Percentiles rank a stretch among this genome's conserved stretches.
Evolutionary conservation across 2,329 filamentous ascomycete genomes (phyloP).

Genomic region (Pezicula radicicola): DNA sequence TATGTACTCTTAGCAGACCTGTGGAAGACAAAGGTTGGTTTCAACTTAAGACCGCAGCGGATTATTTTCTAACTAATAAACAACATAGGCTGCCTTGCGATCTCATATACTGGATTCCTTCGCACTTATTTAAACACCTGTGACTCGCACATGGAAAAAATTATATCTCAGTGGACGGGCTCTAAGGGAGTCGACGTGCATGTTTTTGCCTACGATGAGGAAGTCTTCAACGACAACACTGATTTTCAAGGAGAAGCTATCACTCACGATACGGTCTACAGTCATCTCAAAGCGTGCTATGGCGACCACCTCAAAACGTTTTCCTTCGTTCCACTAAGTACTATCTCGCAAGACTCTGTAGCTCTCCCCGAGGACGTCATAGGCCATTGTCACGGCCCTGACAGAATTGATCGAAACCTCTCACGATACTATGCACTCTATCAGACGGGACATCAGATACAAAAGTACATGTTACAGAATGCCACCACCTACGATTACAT

Average conservation of each 20-base stretch:
- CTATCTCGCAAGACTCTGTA: not conserved
- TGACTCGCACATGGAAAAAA: not conserved
- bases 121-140: constrained; percentile 1
- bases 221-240: not conserved
- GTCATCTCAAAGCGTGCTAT: not conserved
- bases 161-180: not conserved
- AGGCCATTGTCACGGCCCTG: not conserved
- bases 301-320: not conserved
- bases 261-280: not conserved
- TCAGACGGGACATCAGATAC: not conserved
- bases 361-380: not conserved
- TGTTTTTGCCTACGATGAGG: constrained; percentile 2
- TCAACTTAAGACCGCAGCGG: not conserved
- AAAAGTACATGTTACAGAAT: not conserved
- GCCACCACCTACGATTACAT: not conserved
- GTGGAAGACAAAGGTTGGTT: not conserved
- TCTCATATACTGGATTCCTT: constrained; percentile 1
- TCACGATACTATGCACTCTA: not conserved
- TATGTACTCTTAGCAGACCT: not conserved
- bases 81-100: not conserved
- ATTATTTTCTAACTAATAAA: not conserved
- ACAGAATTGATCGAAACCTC: not conserved
- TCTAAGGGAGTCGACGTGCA: not conserved
- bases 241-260: not conserved
- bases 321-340: not conserved